phyloP scores from a whole-genome alignment of 352 stramenopile genomes.

The Pythium aquatile region DNA sequence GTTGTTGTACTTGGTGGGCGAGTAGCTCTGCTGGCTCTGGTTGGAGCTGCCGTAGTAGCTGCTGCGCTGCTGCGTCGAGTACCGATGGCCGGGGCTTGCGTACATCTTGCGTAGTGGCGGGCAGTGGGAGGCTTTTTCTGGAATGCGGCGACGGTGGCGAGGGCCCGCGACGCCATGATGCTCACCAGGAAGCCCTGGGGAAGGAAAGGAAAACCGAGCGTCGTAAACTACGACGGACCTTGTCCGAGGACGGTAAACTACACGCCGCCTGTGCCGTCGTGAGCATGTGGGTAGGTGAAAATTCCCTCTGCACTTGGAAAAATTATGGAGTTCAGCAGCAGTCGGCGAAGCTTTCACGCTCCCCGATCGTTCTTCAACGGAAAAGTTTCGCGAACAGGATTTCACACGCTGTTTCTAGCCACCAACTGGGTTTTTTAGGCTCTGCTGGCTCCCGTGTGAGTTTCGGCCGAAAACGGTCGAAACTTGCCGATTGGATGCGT shows the following conservation, averaged over 20 bases:
- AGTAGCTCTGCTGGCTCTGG: constrained; percentile 25
- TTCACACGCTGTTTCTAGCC: constrained; percentile 12
- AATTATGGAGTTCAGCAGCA: constrained; percentile 27
- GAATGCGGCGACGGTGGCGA: constrained; percentile 15
- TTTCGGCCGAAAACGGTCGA: constrained; percentile 5
- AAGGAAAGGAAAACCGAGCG: constrained; percentile 9
- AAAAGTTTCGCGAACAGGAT: constrained; percentile 27
- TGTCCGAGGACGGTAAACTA: neutral
- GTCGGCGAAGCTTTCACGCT: constrained; percentile 11
- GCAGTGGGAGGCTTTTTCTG: constrained; percentile 25
- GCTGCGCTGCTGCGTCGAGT: constrained; percentile 19
- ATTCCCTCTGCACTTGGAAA: constrained; percentile 13
- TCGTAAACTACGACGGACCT: constrained; percentile 14
- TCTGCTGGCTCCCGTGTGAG: neutral
- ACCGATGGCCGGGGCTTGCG: constrained; percentile 17
- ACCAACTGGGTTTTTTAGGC: constrained; percentile 16
- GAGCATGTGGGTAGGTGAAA: constrained; percentile 5
- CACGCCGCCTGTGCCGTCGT: constrained; percentile 9
- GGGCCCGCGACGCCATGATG: neutral
- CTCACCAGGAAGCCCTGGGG: constrained; percentile 5
- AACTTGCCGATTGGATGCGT: constrained; percentile 5
- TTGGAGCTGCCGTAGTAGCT: constrained; percentile 20
- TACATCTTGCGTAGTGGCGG: constrained; percentile 18
- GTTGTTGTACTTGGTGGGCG: constrained; percentile 26
- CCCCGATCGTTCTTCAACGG: constrained; percentile 31